Evolutionary conservation across 768 basidiomycete species (phyloP).

Genomic region (Lactarius indigo): DNA sequence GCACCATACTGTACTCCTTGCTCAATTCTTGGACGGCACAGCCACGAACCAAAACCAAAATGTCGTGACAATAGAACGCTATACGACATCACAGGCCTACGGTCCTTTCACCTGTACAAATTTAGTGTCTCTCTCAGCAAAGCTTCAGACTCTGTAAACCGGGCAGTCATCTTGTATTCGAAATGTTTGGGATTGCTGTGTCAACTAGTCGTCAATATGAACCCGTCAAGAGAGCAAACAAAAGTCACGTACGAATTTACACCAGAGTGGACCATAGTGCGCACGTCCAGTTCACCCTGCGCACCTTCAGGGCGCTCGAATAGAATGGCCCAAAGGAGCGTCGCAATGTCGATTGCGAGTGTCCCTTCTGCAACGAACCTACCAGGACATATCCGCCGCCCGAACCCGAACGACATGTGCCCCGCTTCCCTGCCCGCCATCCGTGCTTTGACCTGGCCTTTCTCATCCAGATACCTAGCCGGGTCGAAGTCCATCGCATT

Average conservation of each 20-base stretch:
- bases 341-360: too few species aligned
- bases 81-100: too few species aligned
- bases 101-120: not conserved
- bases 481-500: not conserved
- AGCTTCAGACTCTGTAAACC: not conserved
- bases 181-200: not conserved
- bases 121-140: not conserved
- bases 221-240: not conserved
- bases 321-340: too few species aligned
- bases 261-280: not conserved
- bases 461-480: not conserved
- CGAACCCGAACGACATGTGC: not conserved
- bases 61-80: too few species aligned
- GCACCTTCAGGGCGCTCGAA: too few species aligned
- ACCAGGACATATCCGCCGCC: too few species aligned
- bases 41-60: too few species aligned
- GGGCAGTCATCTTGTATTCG: not conserved
- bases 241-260: slow-evolving; percentile 9
- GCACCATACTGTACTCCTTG: too few species aligned
- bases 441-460: not conserved
- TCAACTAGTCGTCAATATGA: not conserved
- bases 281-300: not conserved
- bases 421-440: slow-evolving; percentile 30
- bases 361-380: too few species aligned
- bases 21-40: too few species aligned